A percentile compares a stretch with the other conserved stretches of the same genome.
These are phyloP conservation scores for Sporothrix globosa DNA, from an alignment of 2,329 filamentous ascomycete genomes.

Conservation along the genomic window DNA sequence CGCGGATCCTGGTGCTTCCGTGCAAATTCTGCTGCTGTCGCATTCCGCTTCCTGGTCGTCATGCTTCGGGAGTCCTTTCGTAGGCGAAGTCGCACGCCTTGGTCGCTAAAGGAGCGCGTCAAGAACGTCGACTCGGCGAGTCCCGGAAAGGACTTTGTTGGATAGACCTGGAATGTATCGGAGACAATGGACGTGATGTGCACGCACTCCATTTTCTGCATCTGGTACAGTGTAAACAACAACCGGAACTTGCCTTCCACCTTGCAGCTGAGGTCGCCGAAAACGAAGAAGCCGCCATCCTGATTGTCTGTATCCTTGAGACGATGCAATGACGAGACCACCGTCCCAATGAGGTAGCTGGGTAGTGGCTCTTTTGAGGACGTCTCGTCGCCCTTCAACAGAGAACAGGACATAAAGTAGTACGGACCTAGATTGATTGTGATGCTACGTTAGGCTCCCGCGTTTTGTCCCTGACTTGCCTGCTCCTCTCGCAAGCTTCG, in stretches of 20 bases:
- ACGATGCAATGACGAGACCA: slow-evolving; percentile 79
- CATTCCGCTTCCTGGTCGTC: slow-evolving; percentile 53
- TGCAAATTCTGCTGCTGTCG: slow-evolving; percentile 39
- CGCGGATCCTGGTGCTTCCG: slow-evolving; percentile 35
- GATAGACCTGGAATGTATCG: slow-evolving; percentile 67
- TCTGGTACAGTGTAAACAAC: slow-evolving; percentile 77
- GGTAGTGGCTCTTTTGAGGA: slow-evolving; percentile 47
- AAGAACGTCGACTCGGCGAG: slow-evolving; percentile 70
- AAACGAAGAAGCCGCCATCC: slow-evolving; percentile 89
- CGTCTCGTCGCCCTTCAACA: slow-evolving; percentile 50
- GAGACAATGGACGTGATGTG: slow-evolving; percentile 55
- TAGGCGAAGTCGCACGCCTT: slow-evolving; percentile 79
- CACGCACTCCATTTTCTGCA: slow-evolving; percentile 50
- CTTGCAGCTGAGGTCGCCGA: slow-evolving; percentile 81
- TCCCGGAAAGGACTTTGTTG: slow-evolving; percentile 65
- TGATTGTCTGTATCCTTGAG: slow-evolving; percentile 76
- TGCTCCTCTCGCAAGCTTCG: neutral
- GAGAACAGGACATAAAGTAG: slow-evolving; percentile 53
- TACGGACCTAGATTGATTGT: slow-evolving; percentile 48
- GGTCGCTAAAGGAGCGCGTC: slow-evolving; percentile 82
- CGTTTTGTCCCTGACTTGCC: neutral
- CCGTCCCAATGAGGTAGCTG: slow-evolving; percentile 68
- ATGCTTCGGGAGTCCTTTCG: slow-evolving; percentile 76
- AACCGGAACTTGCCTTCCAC: slow-evolving; percentile 72
- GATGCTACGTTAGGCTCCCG: neutral